These are phyloP conservation scores for Crithidia thermophila DNA, from an alignment of 208 protist genomes.

Conservation along the genomic window DNA sequence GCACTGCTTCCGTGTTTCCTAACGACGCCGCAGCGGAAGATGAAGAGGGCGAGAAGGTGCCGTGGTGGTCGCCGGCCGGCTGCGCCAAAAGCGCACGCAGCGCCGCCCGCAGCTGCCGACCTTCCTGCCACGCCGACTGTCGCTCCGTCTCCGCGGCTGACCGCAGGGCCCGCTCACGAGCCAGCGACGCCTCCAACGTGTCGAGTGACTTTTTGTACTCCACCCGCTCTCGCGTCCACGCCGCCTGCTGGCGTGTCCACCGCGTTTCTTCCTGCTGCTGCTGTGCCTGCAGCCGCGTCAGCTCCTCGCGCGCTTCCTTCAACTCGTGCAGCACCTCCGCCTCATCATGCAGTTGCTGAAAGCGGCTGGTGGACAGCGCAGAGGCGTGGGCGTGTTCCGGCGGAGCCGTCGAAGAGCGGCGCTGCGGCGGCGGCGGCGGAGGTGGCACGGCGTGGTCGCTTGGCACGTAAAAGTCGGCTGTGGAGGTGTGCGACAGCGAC, in stretches of 20 bases:
- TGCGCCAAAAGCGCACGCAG: conserved; percentile 11
- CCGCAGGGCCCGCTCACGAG: conserved; percentile 30
- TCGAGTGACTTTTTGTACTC: conserved; percentile 19
- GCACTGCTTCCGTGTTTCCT: neutral
- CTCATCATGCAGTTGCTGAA: neutral
- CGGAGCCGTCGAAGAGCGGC: too few relatives aligned
- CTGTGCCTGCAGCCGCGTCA: neutral
- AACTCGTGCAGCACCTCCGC: neutral
- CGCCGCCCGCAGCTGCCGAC: conserved; percentile 24
- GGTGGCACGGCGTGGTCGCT: neutral
- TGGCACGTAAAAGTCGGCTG: neutral
- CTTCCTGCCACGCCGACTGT: conserved; percentile 3
- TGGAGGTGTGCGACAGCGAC: conserved; percentile 8
- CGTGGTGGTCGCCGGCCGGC: neutral
- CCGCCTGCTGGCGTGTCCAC: conserved; percentile 9
- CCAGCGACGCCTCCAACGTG: conserved; percentile 21
- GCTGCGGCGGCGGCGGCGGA: neutral
- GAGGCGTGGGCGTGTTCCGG: too few relatives aligned
- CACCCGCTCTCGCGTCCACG: conserved; percentile 19
- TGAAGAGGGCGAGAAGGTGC: neutral
- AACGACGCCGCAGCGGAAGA: neutral
- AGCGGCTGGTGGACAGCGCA: too few relatives aligned
- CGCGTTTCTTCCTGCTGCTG: neutral
- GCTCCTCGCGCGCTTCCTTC: neutral
- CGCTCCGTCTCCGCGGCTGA: conserved; percentile 23